Base-by-base conservation (phyloP, 202 grass and related monocot genomes). In the Eragrostis tef region DNA sequence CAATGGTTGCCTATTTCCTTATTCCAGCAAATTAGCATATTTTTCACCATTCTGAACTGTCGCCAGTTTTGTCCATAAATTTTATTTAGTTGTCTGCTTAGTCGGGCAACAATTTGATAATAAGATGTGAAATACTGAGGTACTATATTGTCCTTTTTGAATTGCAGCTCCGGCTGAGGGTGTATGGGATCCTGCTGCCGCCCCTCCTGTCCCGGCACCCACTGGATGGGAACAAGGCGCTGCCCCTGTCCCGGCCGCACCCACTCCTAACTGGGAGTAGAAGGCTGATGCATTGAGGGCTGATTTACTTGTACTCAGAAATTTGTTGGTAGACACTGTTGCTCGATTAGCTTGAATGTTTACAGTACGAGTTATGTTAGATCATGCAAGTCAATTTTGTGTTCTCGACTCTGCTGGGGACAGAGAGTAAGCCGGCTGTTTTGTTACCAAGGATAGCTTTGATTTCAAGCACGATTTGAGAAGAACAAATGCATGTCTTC, bases 141-240 rank as follows among this genome's bases (percentile, higher is more conserved):
- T 71, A 45, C 42, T 79, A 59, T 67, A 14, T 54, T 44, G 0
- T 21, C 3, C 64, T 14, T 79, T 91, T 7, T 69, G n/a, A 68
- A 77, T 71, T 51, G 77, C 86, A 97, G 91, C 90, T 81, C 81
- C 70, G 0, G 79, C 59, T 58, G 91, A 78, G 2, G 83, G 80
- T 56, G 95, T 81, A 59, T 98, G 95, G 94, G 94, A 94, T 36
- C 16, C 48, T 0, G 89, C 77, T 19, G 50, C 80, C 2, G 56
- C 92, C 15, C 87, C 89, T 15, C 53, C 87, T 15, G 79, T 31
- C 29, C 29, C 67, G 59, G 71, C 64, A 4, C 53, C 86, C 41
- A 50, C 68, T 26, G 88, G 60, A 22, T 85, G 69, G 75, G 79
- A 90, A 57, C 73, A 88, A 63, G 75, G 71, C 9, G 81, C 73